Percentiles rank a stretch among this genome's conserved stretches.
phyloP scores from a whole-genome alignment of 1,139 yeast species.

The Blastobotrys indianensis region DNA sequence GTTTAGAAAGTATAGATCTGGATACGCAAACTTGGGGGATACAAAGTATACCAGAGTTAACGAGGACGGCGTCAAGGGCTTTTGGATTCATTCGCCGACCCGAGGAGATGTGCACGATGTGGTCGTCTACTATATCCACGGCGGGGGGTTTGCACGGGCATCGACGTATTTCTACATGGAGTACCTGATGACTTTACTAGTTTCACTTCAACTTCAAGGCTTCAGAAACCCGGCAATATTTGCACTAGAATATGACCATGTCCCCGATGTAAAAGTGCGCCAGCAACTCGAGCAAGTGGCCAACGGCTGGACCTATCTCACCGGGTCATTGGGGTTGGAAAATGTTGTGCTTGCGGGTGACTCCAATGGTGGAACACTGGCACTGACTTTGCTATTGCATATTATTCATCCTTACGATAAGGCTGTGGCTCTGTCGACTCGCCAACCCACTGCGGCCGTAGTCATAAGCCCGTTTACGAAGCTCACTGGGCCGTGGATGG shows the following conservation, averaged over 20 bases:
- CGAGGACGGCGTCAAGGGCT: constrained; percentile 25
- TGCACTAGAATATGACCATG: constrained; percentile 32
- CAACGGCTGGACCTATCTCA: constrained; percentile 32
- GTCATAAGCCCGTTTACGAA: constrained; percentile 38
- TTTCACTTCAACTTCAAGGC: constrained; percentile 39
- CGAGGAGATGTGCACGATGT: constrained; percentile 32
- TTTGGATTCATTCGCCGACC: constrained; percentile 35
- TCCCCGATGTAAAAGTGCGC: constrained; percentile 25
- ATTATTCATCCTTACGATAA: constrained; percentile 28
- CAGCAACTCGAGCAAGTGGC: constrained; percentile 28
- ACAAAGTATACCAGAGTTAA: constrained; percentile 11
- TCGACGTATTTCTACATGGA: constrained; percentile 38
- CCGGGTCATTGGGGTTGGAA: constrained; percentile 24
- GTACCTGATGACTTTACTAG: constrained; percentile 35
- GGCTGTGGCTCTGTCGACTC: constrained; percentile 14
- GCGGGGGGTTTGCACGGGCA: constrained; percentile 32
- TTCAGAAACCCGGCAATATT: constrained; percentile 41
- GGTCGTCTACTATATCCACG: constrained; percentile 36
- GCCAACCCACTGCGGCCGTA: constrained; percentile 35
- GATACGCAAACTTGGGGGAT: constrained; percentile 28
- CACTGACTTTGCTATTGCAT: constrained; percentile 35
- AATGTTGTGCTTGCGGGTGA: constrained; percentile 37
- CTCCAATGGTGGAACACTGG: constrained; percentile 40
- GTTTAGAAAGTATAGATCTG: constrained; percentile 26
- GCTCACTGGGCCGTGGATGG: constrained; percentile 11